Conservation (phyloP, 495 filamentous ascomycete species). For the Mytilinidion resinicola region DNA sequence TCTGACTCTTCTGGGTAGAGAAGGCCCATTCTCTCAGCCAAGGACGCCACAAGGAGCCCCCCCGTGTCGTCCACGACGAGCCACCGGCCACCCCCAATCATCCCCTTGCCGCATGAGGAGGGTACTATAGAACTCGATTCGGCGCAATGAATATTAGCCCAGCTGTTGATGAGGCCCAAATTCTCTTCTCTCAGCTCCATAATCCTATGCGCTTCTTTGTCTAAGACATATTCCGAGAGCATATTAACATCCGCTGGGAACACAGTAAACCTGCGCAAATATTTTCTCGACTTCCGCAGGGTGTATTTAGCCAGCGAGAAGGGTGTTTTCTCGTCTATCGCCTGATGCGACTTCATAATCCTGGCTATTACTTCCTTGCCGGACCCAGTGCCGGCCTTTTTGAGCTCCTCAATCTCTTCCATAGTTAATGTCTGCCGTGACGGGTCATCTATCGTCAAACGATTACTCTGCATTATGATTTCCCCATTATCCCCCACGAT, state of each 20-base stretch:
- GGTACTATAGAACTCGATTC: conserved; percentile 31
- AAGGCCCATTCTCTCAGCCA: conserved; percentile 89
- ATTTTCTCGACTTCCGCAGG: conserved; percentile 87
- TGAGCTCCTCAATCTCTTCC: conserved; percentile 87
- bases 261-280: conserved; percentile 76
- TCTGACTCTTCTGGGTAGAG: conserved; percentile 49
- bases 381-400: conserved; percentile 65
- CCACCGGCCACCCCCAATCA: conserved; percentile 63
- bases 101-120: conserved; percentile 31
- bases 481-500: conserved; percentile 48
- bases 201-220: conserved; percentile 70
- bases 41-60: conserved; percentile 74
- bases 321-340: conserved; percentile 85
- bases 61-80: conserved; percentile 86
- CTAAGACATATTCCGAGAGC: conserved; percentile 62
- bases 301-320: conserved; percentile 95
- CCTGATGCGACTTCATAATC: conserved; percentile 75
- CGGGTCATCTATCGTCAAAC: conserved; percentile 70
- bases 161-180: conserved; percentile 62
- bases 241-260: conserved; percentile 72
- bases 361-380: conserved; percentile 86
- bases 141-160: conserved; percentile 57
- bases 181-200: conserved; percentile 86
- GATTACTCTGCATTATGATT: conserved; percentile 69
- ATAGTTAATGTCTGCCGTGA: conserved; percentile 74